Conservation (phyloP, 352 stramenopile genomes). For the Pythium insidiosum region DNA sequence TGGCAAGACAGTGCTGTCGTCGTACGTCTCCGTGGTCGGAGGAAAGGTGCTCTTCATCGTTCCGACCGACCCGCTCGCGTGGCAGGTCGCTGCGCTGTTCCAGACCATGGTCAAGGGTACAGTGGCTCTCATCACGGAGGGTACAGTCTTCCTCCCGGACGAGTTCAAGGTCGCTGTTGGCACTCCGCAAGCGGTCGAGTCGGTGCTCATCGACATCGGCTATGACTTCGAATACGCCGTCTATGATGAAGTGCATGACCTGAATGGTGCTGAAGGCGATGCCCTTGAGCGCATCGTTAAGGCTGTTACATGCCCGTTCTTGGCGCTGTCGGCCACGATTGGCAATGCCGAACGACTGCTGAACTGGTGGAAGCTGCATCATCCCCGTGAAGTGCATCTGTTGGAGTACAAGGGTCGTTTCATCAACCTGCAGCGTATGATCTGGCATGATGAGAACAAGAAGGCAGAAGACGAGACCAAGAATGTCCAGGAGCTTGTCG, state of each 20-base stretch:
- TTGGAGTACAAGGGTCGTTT: conserved; percentile 96
- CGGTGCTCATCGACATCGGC: conserved; percentile 82
- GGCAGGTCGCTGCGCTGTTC: conserved; percentile 98
- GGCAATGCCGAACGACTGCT: conserved; percentile 93
- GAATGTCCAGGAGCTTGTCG: conserved; percentile 60
- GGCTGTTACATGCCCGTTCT: conserved; percentile 92
- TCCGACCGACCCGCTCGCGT: conserved; percentile 96
- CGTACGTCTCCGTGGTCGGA: conserved; percentile 74
- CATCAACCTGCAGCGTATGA: conserved; percentile 97
- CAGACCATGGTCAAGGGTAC: conserved; percentile 96
- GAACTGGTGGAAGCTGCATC: conserved; percentile 93
- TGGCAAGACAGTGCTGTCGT: conserved; percentile 94
- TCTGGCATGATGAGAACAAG: conserved; percentile 75
- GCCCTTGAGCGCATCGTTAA: conserved; percentile 95
- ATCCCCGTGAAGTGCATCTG: conserved; percentile 80
- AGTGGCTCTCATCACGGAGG: conserved; percentile 94
- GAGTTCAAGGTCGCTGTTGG: conserved; percentile 92
- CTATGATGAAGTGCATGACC: conserved; percentile 97
- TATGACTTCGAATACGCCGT: conserved; percentile 98
- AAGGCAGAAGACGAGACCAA: conserved; percentile 25
- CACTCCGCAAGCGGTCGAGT: conserved; percentile 93
- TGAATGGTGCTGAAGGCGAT: conserved; percentile 96
- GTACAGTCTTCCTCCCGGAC: conserved; percentile 71
- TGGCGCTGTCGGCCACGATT: conserved; percentile 98
- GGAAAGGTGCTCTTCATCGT: conserved; percentile 86